These are phyloP conservation scores for Spirogloea muscicola DNA, from an alignment of 139 green algal genomes.

Conservation along the genomic window DNA sequence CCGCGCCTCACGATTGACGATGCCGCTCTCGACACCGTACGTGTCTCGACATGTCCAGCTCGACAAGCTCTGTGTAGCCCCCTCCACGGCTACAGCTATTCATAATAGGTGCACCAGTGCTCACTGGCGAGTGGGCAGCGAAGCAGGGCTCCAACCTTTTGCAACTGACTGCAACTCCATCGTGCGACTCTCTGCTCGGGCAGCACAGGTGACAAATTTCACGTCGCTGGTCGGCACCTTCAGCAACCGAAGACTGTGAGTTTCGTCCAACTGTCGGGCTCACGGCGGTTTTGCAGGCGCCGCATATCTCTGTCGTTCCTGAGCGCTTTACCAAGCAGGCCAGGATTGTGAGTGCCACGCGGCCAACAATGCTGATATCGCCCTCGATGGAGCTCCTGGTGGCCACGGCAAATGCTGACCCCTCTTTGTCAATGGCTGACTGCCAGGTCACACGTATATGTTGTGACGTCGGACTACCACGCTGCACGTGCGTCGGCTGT, in stretches of 20 bases:
- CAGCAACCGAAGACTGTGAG: not conserved
- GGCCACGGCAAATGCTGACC: too few species aligned
- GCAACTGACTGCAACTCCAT: not conserved
- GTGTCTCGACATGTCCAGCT: not conserved
- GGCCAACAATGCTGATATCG: not conserved
- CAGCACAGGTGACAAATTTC: constrained; percentile 26
- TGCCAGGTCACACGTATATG: constrained; percentile 41
- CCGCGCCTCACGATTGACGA: constrained; percentile 19
- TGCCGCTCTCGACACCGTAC: constrained; percentile 37
- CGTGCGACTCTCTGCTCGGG: not conserved
- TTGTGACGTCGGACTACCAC: constrained; percentile 47
- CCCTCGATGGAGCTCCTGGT: too few species aligned
- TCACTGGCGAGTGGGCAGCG: too few species aligned
- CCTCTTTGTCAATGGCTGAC: too few species aligned
- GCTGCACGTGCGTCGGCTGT: constrained; percentile 17
- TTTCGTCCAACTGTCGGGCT: not conserved
- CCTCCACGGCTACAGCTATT: too few species aligned
- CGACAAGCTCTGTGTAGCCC: too few species aligned
- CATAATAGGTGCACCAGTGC: too few species aligned
- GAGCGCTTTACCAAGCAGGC: not conserved
- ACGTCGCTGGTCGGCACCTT: constrained; percentile 14
- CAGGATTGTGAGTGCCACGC: not conserved
- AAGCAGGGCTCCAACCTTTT: not conserved
- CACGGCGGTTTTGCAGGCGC: not conserved
- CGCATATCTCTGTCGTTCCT: not conserved